Conservation (phyloP, 2,329 filamentous ascomycete species). For the Cercospora sp. region DNA sequence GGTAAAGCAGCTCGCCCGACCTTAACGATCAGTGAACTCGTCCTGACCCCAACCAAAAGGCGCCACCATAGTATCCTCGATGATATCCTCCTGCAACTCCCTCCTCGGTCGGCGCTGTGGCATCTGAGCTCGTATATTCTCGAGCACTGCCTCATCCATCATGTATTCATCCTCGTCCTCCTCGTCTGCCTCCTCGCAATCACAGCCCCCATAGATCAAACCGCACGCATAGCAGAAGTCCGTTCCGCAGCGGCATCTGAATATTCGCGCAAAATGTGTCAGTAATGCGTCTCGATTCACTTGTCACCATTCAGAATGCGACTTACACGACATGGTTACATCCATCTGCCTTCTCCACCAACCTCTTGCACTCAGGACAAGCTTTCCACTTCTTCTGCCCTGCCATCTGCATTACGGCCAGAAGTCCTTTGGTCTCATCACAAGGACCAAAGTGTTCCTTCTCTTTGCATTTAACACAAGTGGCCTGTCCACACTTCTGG, state of each 20-base stretch:
- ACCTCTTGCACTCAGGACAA: constrained; percentile 19
- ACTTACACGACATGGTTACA: constrained; percentile 25
- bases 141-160: not conserved
- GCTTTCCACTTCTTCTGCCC: constrained; percentile 15
- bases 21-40: constrained; percentile 10
- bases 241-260: constrained; percentile 15
- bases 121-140: not conserved
- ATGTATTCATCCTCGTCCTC: constrained; percentile 11
- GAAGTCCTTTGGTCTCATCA: not conserved
- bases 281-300: not conserved
- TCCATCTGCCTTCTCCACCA: constrained; percentile 22
- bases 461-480: constrained; percentile 27
- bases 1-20: not conserved
- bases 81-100: constrained; percentile 18
- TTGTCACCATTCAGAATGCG: not conserved
- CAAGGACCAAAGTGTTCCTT: constrained; percentile 27
- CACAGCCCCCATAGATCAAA: constrained; percentile 6
- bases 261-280: not conserved
- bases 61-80: constrained; percentile 19
- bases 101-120: not conserved
- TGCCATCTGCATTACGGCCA: constrained; percentile 6
- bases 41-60: constrained; percentile 7
- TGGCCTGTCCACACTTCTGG: constrained; percentile 25
- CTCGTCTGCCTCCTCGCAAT: constrained; percentile 5
- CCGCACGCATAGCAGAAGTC: constrained; percentile 23